Percentiles rank a stretch among this genome's conserved stretches.
Conservation (phyloP, 306 rosid species). For the Abrus pulchellus region DNA sequence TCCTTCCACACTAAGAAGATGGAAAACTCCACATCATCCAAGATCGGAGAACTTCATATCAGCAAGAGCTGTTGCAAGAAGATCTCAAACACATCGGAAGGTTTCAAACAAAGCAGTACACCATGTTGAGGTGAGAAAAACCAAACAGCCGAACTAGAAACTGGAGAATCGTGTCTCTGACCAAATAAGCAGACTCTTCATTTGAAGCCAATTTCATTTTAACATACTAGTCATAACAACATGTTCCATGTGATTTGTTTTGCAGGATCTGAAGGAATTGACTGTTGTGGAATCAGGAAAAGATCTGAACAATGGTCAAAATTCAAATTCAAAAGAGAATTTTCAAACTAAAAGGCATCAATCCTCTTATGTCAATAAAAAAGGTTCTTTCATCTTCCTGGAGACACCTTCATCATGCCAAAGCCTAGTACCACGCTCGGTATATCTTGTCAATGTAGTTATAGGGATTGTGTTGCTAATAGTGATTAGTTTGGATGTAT, state of each 20-base stretch:
- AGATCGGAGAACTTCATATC: conserved; percentile 25
- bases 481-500: conserved; percentile 44
- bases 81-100: conserved; percentile 43
- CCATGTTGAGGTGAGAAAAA: conserved; percentile 60
- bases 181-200: conserved; percentile 16
- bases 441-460: conserved; percentile 44
- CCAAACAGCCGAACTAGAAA: conserved; percentile 15
- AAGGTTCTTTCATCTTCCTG: conserved; percentile 44
- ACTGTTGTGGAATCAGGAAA: not conserved
- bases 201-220: conserved; percentile 12
- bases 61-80: conserved; percentile 41
- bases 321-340: conserved; percentile 20
- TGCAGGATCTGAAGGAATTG: conserved; percentile 53
- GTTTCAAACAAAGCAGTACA: conserved; percentile 37
- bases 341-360: conserved; percentile 24
- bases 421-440: conserved; percentile 50
- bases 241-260: conserved; percentile 38
- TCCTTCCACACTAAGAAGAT: conserved; percentile 13
- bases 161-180: conserved; percentile 15
- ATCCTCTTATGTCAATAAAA: conserved; percentile 37
- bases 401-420: conserved; percentile 45
- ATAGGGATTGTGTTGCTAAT: conserved; percentile 49
- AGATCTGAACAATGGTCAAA: conserved; percentile 35
- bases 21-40: conserved; percentile 34
- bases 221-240: conserved; percentile 1